These are phyloP conservation scores for Kalmusia sp. DNA, from an alignment of 2,329 filamentous ascomycete species.

Conservation along the genomic window DNA sequence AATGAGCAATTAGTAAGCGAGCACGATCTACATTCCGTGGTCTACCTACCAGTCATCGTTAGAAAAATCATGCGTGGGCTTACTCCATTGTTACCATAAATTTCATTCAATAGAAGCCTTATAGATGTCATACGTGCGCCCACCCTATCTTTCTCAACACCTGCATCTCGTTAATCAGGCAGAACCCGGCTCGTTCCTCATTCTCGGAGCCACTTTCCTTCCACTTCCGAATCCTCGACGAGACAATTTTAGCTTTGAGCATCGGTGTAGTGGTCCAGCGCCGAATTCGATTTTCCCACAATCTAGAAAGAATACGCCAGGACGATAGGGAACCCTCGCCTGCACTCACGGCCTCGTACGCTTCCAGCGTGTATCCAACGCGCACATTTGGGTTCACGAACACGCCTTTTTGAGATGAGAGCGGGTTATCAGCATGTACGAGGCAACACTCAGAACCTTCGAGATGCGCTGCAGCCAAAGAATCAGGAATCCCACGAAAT, in stretches of 20 bases:
- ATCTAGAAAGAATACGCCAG: background rate
- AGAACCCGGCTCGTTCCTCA: constrained; percentile 29
- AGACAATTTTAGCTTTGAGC: constrained; percentile 1
- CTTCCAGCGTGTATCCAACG: constrained; percentile 64
- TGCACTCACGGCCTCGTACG: constrained; percentile 18
- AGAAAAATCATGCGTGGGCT: too few species aligned
- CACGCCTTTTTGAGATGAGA: constrained; percentile 60
- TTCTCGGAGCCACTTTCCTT: background rate
- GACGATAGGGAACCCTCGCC: background rate
- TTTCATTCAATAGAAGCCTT: background rate
- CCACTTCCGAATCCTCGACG: constrained; percentile 2
- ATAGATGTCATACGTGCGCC: constrained; percentile 26
- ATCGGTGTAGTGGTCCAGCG: constrained; percentile 1
- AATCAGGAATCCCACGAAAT: constrained; percentile 69
- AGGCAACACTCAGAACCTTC: constrained; percentile 82
- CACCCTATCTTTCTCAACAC: constrained; percentile 36
- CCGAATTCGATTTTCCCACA: constrained; percentile 8
- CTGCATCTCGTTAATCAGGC: constrained; percentile 44
- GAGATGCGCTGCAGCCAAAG: constrained; percentile 64
- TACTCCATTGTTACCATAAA: too few species aligned
- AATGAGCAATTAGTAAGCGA: background rate
- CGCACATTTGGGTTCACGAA: constrained; percentile 73
- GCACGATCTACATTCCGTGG: too few species aligned
- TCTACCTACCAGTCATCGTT: too few species aligned
- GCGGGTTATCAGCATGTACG: constrained; percentile 73